Evolutionary conservation across 345 rosid genomes (phyloP).

Genomic region (Abelmoschus esculentus): DNA sequence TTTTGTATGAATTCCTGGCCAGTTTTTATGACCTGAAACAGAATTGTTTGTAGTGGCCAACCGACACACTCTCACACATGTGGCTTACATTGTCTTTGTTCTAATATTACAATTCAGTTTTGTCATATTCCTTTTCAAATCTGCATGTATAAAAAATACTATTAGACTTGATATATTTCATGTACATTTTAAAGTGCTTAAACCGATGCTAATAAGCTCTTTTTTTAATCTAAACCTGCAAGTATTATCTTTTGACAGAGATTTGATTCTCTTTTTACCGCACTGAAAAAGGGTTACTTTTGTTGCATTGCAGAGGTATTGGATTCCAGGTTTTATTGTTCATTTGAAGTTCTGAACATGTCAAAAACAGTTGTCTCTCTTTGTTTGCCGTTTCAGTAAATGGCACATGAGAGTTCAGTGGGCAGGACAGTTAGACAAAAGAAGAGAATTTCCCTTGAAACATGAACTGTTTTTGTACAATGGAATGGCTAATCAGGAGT

Average conservation of each 20-base stretch:
- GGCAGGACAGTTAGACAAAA: neutral
- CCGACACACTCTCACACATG: no score
- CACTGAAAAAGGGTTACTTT: neutral
- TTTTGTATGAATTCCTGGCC: no score
- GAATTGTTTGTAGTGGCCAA: no score
- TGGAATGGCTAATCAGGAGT: neutral
- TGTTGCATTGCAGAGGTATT: neutral
- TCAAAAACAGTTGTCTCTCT: neutral
- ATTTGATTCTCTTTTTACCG: neutral
- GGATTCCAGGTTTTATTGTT: neutral
- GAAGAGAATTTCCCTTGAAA: neutral
- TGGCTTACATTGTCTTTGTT: no score
- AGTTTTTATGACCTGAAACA: no score
- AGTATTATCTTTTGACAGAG: neutral
- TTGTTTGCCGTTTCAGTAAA: neutral
- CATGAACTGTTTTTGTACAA: neutral
- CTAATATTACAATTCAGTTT: no score
- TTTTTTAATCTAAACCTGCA: no score
- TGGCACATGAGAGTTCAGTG: neutral
- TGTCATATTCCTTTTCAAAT: no score
- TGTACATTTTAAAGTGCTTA: no score
- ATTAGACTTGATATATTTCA: no score
- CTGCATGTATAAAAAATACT: no score
- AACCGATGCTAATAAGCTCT: no score
- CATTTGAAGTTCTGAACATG: neutral